These are phyloP conservation scores for Ehretia macrophylla DNA, from an alignment of 257 asterid species.

Conservation along the genomic window DNA sequence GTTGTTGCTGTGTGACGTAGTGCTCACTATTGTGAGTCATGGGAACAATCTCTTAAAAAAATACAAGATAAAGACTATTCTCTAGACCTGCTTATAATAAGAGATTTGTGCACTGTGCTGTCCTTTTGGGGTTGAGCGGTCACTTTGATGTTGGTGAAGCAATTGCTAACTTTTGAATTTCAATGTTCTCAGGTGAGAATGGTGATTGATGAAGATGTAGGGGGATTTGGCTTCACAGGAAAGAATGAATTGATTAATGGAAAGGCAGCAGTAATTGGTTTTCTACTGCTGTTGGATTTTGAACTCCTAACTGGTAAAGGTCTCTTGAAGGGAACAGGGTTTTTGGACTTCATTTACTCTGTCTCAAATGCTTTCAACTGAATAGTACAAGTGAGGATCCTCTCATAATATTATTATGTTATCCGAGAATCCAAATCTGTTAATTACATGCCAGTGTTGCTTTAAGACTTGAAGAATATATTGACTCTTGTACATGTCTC, in stretches of 20 bases:
- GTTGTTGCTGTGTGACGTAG: neutral
- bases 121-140: too few relatives aligned
- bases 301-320: conserved; percentile 94
- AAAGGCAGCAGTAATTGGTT: conserved; percentile 83
- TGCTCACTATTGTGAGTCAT: too few relatives aligned
- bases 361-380: conserved; percentile 50
- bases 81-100: too few relatives aligned
- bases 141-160: neutral
- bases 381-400: neutral
- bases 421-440: too few relatives aligned
- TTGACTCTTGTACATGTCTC: too few relatives aligned
- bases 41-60: too few relatives aligned
- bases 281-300: conserved; percentile 80
- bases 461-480: too few relatives aligned
- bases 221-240: conserved; percentile 73
- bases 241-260: conserved; percentile 86
- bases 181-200: conserved; percentile 55
- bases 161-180: neutral
- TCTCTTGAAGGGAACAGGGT: conserved; percentile 86
- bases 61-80: too few relatives aligned
- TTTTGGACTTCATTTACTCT: conserved; percentile 92
- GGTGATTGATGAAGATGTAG: conserved; percentile 64
- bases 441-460: too few relatives aligned
- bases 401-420: too few relatives aligned
- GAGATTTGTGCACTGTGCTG: too few relatives aligned